phyloP scores from a whole-genome alignment of 306 rosid genomes.

The Begonia peltatifolia region DNA sequence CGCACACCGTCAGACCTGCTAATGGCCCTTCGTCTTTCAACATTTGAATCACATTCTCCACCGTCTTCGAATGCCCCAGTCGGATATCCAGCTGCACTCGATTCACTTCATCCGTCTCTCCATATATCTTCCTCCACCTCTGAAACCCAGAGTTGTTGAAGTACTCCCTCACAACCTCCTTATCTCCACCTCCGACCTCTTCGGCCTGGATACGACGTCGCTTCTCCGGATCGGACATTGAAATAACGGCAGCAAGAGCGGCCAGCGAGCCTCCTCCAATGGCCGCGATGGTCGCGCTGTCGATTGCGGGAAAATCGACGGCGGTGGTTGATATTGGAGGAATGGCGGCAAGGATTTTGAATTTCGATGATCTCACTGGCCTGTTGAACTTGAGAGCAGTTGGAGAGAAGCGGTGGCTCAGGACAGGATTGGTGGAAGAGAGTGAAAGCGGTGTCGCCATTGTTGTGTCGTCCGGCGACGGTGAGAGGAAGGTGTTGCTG shows the following conservation, averaged over 20 bases:
- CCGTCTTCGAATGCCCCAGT: slow-evolving; percentile 77
- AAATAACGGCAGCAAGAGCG: slow-evolving; percentile 50
- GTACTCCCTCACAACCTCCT: slow-evolving; percentile 85
- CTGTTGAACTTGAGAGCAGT: slow-evolving; percentile 13
- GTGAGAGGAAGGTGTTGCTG: background rate
- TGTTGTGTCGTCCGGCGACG: slow-evolving; percentile 10
- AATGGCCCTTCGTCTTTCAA: slow-evolving; percentile 55
- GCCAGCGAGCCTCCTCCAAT: slow-evolving; percentile 69
- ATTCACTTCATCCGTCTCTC: slow-evolving; percentile 86
- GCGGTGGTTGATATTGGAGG: slow-evolving; percentile 48
- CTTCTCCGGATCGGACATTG: slow-evolving; percentile 68
- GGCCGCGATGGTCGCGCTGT: slow-evolving; percentile 56
- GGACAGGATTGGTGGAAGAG: slow-evolving; percentile 15
- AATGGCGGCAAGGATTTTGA: slow-evolving; percentile 22
- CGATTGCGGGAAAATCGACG: slow-evolving; percentile 36
- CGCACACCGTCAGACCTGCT: slow-evolving; percentile 55
- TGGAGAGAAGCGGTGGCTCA: slow-evolving; percentile 18
- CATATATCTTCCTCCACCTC: slow-evolving; percentile 91
- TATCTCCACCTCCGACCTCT: slow-evolving; percentile 90
- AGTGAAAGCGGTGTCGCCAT: slow-evolving; percentile 41
- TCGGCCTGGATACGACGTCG: slow-evolving; percentile 69
- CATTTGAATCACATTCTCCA: slow-evolving; percentile 59
- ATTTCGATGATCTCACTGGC: slow-evolving; percentile 3
- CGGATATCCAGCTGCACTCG: slow-evolving; percentile 69
- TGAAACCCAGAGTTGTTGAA: slow-evolving; percentile 85